Evolutionary conservation across 192 early-diverging fungal species (phyloP), one percentile per base, ranked within the genome.

Genomic region (Mortierella antarctica): DNA sequence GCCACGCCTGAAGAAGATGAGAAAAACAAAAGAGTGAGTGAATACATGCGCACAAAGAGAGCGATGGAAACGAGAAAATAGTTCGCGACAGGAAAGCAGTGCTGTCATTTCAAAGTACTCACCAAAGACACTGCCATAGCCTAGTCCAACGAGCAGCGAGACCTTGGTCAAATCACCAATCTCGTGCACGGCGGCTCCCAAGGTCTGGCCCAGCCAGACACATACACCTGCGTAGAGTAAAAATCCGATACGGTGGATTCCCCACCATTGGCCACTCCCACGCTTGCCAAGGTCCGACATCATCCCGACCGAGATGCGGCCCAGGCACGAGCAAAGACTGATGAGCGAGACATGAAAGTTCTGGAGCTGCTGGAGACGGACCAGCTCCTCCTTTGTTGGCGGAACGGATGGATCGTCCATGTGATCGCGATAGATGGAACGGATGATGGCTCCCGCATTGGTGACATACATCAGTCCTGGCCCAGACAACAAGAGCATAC

Each of bases 321-420:
- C 85, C 39, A 79, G 18, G 62, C 85, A 86, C 0, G 85, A 86
- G 46, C 62, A 78, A 14, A 86, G 39, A 66, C 82, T 84, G 72
- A 86, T 77, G 11, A 86, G 23, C 8, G 83, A 82, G 11, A 86
- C 85, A 41, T 86, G 85, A 31, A 64, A 73, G 59, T 82, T 83
- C 57, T 83, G 82, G 12, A 82, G 56, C 44, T 68, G 67, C 40
- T 74, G 74, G 11, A 86, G 53, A 12, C 65, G 41, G 13, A 59
- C 49, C 14, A 70, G 13, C 13, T 80, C 62, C 13, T 72, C 75
- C 2, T 65, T 66, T 6, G 75, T 74, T 2, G 80, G 69, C 39
- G 79, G 74, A 42, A 66, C 53, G 11, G 64, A 71, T n/a, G 71
- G 72, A 39, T 82, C 69, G n/a, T 58, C 70, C 62, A 73, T 55